Percentiles rank a stretch among this genome's conserved stretches.
phyloP scores from a whole-genome alignment of 164 flowering plant species.

The Kalanchoe fedtschenkoi region DNA sequence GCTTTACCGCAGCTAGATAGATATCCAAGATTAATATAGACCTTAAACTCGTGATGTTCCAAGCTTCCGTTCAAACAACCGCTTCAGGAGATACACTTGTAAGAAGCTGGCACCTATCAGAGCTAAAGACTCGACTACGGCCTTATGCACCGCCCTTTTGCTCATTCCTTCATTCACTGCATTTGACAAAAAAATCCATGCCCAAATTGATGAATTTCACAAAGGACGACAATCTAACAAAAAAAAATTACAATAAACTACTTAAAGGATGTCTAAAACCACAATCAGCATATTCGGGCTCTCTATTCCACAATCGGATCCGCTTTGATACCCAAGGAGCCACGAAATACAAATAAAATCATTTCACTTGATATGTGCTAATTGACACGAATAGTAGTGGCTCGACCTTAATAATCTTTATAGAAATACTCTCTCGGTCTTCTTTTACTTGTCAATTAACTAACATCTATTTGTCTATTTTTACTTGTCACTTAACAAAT shows the following conservation, averaged over 20 bases:
- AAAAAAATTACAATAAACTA: neutral
- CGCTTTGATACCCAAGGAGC: neutral
- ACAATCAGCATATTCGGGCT: too few relatives aligned
- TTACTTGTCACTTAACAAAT: too few relatives aligned
- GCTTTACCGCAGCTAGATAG: neutral
- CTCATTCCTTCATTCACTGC: slow-evolving; percentile 94
- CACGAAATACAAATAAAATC: neutral
- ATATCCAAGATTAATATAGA: neutral
- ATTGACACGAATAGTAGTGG: neutral
- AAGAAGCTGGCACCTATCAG: slow-evolving; percentile 72
- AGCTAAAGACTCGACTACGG: slow-evolving; percentile 68
- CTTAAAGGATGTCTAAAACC: too few relatives aligned
- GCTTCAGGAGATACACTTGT: slow-evolving; percentile 78
- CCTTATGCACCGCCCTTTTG: slow-evolving; percentile 73
- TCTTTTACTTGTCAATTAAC: too few relatives aligned
- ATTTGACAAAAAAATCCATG: neutral
- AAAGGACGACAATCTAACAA: neutral
- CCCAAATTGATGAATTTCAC: neutral
- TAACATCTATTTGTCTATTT: too few relatives aligned
- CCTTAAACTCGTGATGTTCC: slow-evolving; percentile 61
- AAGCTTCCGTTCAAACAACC: slow-evolving; percentile 81
- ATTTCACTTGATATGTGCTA: neutral
- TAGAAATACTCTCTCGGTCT: too few relatives aligned
- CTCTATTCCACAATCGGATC: neutral
- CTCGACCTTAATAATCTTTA: neutral